Conservation (phyloP, 352 stramenopile species). For the Pythium aristosporum region DNA sequence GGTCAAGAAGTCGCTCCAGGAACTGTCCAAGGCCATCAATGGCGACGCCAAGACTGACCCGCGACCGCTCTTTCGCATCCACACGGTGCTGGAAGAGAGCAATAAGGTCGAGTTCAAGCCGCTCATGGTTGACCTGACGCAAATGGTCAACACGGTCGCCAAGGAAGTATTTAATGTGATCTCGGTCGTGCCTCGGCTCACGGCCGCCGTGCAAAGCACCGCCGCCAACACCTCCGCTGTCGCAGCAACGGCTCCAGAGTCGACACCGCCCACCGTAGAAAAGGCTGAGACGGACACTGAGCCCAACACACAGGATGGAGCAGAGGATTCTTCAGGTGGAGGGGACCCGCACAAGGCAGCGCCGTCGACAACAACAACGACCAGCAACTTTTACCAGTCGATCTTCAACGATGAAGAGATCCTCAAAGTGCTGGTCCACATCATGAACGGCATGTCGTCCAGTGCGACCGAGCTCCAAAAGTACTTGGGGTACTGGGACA, state of each 20-base stretch:
- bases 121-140: slow-evolving; percentile 92
- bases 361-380: slow-evolving; percentile 10
- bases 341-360: slow-evolving; percentile 1
- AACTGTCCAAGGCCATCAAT: slow-evolving; percentile 94
- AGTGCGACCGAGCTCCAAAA: slow-evolving; percentile 93
- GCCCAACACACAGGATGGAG: slow-evolving; percentile 16
- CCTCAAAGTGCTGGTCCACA: slow-evolving; percentile 92
- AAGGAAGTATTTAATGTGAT: slow-evolving; percentile 96
- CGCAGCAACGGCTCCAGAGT: not conserved
- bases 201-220: slow-evolving; percentile 41
- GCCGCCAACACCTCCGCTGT: slow-evolving; percentile 27
- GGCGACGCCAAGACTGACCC: slow-evolving; percentile 91
- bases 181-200: slow-evolving; percentile 88
- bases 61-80: slow-evolving; percentile 91
- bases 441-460: slow-evolving; percentile 96
- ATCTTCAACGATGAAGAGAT: slow-evolving; percentile 96
- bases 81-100: slow-evolving; percentile 92
- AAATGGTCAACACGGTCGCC: slow-evolving; percentile 93
- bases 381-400: slow-evolving; percentile 90
- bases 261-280: slow-evolving; percentile 2
- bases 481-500: slow-evolving; percentile 95
- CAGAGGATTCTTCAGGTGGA: not conserved
- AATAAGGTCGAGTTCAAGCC: slow-evolving; percentile 92
- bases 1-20: slow-evolving; percentile 94
- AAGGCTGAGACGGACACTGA: not conserved